Conservation (phyloP, 768 basidiomycete species). For the Megacollybia marginata region DNA sequence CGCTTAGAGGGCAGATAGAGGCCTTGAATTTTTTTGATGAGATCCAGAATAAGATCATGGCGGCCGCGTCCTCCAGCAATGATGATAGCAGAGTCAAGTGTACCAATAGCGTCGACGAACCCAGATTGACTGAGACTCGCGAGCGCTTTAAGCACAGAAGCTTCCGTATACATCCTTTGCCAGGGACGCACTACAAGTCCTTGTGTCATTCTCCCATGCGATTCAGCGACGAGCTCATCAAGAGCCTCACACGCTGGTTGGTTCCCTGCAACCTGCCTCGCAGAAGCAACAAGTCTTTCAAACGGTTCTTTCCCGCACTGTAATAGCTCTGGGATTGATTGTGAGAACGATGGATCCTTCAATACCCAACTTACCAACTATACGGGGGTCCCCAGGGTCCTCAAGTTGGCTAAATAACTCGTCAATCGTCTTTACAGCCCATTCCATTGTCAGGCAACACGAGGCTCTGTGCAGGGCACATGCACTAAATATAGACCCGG, state of each 20-base stretch:
- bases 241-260: conserved; percentile 11
- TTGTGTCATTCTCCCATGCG: conserved; percentile 45
- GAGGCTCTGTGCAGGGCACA: too few species aligned
- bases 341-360: too few species aligned
- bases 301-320: conserved; percentile 3
- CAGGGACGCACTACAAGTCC: conserved; percentile 34
- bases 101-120: conserved; percentile 40
- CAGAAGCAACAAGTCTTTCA: too few species aligned
- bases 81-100: conserved; percentile 76
- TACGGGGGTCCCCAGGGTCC: too few species aligned
- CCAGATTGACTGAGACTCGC: conserved; percentile 21
- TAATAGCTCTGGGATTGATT: conserved; percentile 1
- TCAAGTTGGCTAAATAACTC: too few species aligned
- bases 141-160: conserved; percentile 52
- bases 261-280: too few species aligned
- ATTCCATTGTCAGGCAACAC: too few species aligned
- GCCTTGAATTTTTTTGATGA: conserved; percentile 58
- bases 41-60: conserved; percentile 50
- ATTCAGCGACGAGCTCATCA: conserved; percentile 34
- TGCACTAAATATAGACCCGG: too few species aligned
- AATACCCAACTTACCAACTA: too few species aligned
- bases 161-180: conserved; percentile 73
- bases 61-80: conserved; percentile 68
- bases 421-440: too few species aligned
- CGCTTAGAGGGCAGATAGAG: conserved; percentile 11